phyloP scores from a whole-genome alignment of 2,329 filamentous ascomycete species.

The Parascedosporium putredinis region DNA sequence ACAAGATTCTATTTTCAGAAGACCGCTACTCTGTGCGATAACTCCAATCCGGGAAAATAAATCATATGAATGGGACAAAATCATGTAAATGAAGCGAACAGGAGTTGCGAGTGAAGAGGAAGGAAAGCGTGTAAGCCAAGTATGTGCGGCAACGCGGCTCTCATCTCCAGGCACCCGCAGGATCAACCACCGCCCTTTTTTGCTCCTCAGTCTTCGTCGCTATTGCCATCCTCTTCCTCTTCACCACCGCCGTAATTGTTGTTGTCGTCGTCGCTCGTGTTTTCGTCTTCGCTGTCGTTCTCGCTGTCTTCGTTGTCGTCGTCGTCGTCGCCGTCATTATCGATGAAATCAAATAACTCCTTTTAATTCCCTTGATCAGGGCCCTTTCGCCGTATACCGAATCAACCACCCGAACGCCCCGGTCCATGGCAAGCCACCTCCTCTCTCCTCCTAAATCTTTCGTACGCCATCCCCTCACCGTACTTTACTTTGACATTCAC shows the following conservation, averaged over 20 bases:
- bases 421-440: constrained; percentile 29
- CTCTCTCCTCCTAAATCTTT: constrained; percentile 24
- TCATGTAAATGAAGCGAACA: neutral
- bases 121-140: neutral
- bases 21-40: neutral
- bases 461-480: constrained; percentile 20
- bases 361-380: neutral
- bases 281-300: neutral
- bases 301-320: neutral
- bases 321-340: neutral
- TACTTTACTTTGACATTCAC: constrained; percentile 22
- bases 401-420: constrained; percentile 12
- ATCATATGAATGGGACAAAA: neutral
- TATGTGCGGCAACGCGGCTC: neutral
- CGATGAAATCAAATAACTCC: neutral
- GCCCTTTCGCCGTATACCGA: constrained; percentile 3
- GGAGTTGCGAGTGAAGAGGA: neutral
- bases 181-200: too few relatives aligned
- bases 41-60: neutral
- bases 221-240: too few relatives aligned
- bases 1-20: neutral
- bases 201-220: too few relatives aligned
- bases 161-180: too few relatives aligned
- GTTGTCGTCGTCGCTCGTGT: neutral
- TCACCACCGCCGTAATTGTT: too few relatives aligned